Evolutionary conservation across 2,329 filamentous ascomycete genomes (phyloP).

Genomic region (Aureobasidium sp.): DNA sequence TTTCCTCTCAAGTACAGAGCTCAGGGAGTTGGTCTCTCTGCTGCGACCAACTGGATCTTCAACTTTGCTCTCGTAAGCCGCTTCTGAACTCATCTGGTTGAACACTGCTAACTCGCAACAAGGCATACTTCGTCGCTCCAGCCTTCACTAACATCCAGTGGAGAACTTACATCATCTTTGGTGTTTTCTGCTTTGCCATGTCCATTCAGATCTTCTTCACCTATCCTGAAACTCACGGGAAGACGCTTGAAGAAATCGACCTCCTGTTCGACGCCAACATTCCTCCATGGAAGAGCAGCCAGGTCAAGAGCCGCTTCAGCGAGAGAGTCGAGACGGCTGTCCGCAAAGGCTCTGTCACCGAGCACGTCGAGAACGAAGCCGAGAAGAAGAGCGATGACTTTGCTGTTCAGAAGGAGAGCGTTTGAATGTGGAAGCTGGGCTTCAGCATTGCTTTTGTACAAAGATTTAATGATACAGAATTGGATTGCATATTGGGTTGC

Average conservation of each 20-base stretch:
- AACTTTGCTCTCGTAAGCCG: constrained; percentile 38
- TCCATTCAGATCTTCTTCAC: constrained; percentile 40
- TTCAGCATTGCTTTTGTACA: background rate
- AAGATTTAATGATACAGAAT: background rate
- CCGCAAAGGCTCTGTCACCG: background rate
- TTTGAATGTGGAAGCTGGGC: background rate
- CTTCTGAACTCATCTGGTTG: background rate
- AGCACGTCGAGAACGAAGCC: constrained; percentile 10
- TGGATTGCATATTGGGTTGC: background rate
- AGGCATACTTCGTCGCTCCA: constrained; percentile 53
- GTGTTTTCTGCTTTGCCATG: constrained; percentile 38
- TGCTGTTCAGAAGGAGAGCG: constrained; percentile 1
- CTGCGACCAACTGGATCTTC: constrained; percentile 44
- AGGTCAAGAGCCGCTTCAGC: constrained; percentile 19
- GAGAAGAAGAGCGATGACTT: constrained; percentile 3
- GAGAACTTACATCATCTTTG: constrained; percentile 47
- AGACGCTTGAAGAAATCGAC: constrained; percentile 34
- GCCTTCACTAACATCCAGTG: constrained; percentile 54
- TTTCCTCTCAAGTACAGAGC: constrained; percentile 57
- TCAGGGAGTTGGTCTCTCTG: constrained; percentile 52
- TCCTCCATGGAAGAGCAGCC: constrained; percentile 24
- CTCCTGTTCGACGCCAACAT: constrained; percentile 28
- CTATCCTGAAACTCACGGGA: constrained; percentile 28
- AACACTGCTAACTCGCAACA: constrained; percentile 44
- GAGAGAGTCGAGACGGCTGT: constrained; percentile 6